A percentile compares a stretch with the other conserved stretches of the same genome.
These are phyloP conservation scores for Astrothelium macrocarpum DNA, from an alignment of 495 filamentous ascomycete genomes.

Conservation along the genomic window DNA sequence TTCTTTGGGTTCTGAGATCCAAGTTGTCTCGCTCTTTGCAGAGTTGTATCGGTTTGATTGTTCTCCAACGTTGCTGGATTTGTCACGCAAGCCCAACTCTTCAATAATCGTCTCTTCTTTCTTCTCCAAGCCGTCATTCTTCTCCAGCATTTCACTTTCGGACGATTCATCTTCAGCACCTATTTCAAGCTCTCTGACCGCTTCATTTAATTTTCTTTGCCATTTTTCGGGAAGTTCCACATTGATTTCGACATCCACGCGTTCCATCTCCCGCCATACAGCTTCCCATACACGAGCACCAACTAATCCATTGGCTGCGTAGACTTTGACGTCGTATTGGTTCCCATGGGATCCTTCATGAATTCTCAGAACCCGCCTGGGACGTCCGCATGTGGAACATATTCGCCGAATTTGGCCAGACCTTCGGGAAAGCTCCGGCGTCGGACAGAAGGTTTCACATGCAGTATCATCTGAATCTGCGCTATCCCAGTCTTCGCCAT, in stretches of 20 bases:
- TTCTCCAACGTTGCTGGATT: background rate
- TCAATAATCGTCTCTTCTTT: constrained; percentile 10
- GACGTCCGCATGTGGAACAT: constrained; percentile 18
- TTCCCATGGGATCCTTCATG: constrained; percentile 22
- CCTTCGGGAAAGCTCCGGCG: constrained; percentile 18
- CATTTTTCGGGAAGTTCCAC: constrained; percentile 54
- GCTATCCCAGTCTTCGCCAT: background rate
- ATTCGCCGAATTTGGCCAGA: constrained; percentile 27
- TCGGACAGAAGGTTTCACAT: background rate
- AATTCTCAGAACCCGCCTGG: background rate
- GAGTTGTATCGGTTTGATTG: background rate
- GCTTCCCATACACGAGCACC: constrained; percentile 83
- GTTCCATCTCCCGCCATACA: constrained; percentile 95
- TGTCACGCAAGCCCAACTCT: background rate
- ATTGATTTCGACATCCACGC: constrained; percentile 86
- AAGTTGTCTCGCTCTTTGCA: background rate
- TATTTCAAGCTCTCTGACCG: constrained; percentile 18
- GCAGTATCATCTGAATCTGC: background rate
- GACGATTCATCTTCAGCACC: constrained; percentile 9
- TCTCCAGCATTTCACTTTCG: constrained; percentile 1
- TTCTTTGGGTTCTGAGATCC: background rate
- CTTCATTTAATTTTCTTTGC: constrained; percentile 11
- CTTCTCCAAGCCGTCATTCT: background rate
- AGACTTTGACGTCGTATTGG: constrained; percentile 79
- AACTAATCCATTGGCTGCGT: constrained; percentile 90